Conservation (phyloP, 129 eudicot genomes). For the Flaveria robusta region DNA sequence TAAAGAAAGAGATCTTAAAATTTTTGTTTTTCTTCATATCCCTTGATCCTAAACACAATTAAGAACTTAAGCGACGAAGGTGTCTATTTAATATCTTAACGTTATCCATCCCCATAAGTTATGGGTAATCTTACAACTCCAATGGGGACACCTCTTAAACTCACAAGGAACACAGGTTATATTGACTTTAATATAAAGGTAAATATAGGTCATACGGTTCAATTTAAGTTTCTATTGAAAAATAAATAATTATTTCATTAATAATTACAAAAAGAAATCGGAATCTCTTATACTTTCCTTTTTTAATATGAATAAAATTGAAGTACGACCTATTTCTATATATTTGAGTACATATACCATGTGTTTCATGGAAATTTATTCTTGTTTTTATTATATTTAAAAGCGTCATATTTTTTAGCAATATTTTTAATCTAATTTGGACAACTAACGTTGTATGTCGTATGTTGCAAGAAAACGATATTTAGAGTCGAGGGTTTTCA, state of each 20-base stretch:
- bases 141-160: constrained; percentile 1
- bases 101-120: constrained; percentile 16
- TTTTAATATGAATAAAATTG: not conserved
- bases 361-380: no score
- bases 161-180: constrained; percentile 7
- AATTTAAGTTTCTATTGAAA: not conserved
- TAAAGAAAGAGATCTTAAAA: no score
- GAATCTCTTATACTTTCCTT: no score
- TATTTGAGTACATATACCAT: no score
- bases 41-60: not conserved
- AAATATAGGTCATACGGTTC: not conserved
- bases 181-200: constrained; percentile 15
- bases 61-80: not conserved
- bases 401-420: no score
- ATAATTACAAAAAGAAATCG: no score
- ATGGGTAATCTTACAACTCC: constrained; percentile 8
- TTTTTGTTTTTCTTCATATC: not conserved
- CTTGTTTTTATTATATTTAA: no score
- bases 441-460: no score
- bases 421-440: no score
- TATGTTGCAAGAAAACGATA: no score
- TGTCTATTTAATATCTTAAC: not conserved
- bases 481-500: no score
- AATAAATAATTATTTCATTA: not conserved
- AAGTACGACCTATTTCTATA: no score